phyloP scores from a whole-genome alignment of 139 green algal species.

The Ettlia oleoabundans region DNA sequence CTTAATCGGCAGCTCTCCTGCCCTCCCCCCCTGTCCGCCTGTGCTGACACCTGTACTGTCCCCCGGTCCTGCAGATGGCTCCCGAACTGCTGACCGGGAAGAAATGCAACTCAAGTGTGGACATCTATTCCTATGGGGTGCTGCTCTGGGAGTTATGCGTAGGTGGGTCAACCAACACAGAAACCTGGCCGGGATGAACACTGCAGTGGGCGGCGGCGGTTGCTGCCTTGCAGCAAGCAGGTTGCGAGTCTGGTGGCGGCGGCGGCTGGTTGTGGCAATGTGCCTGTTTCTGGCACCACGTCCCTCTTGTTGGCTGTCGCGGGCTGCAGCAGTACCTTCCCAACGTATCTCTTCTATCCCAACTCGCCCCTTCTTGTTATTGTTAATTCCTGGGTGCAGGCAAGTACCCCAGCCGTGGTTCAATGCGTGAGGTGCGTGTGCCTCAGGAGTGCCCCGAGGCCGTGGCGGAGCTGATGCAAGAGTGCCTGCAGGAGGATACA shows the following conservation, averaged over 20 bases:
- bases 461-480: constrained; percentile 8
- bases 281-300: neutral
- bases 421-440: constrained; percentile 17
- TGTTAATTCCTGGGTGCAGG: neutral
- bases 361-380: too few relatives aligned
- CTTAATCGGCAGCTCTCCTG: too few relatives aligned
- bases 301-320: neutral
- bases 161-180: neutral
- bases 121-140: constrained; percentile 39
- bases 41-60: too few relatives aligned
- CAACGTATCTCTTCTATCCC: too few relatives aligned
- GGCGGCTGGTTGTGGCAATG: too few relatives aligned
- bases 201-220: too few relatives aligned
- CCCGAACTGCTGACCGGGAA: constrained; percentile 44
- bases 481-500: constrained; percentile 25
- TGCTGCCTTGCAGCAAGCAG: too few relatives aligned
- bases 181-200: neutral
- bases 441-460: constrained; percentile 18
- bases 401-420: constrained; percentile 13
- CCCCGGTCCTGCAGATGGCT: constrained; percentile 2
- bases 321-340: too few relatives aligned
- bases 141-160: constrained; percentile 2
- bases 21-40: too few relatives aligned
- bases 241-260: neutral
- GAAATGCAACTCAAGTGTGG: constrained; percentile 51